These are phyloP conservation scores for Stereocaulon alpinum DNA, from an alignment of 495 filamentous ascomycete species.

Conservation along the genomic window DNA sequence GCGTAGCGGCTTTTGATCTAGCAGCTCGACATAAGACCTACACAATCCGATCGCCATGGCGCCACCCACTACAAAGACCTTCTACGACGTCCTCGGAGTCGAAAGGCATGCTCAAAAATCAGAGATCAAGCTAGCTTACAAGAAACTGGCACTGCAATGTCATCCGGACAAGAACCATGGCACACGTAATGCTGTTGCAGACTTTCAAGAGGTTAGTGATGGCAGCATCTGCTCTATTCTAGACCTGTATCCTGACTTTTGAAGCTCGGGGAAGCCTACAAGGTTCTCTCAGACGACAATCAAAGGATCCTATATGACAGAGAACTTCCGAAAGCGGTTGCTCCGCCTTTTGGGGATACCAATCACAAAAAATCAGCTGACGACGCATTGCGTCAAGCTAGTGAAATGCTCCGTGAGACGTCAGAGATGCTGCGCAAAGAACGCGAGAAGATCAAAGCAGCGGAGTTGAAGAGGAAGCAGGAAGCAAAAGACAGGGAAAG, in stretches of 20 bases:
- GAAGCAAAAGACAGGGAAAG: not conserved
- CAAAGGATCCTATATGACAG: slow-evolving; percentile 27
- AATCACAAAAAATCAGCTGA: too few species aligned
- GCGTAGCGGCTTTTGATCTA: too few species aligned
- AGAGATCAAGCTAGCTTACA: slow-evolving; percentile 38
- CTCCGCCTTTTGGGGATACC: slow-evolving; percentile 7
- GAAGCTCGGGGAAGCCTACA: slow-evolving; percentile 33
- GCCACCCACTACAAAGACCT: not conserved
- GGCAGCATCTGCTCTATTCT: not conserved
- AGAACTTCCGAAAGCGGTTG: not conserved
- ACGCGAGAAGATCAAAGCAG: not conserved
- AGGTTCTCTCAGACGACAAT: slow-evolving; percentile 30
- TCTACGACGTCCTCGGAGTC: slow-evolving; percentile 34
- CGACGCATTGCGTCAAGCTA: too few species aligned
- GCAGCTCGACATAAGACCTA: not conserved
- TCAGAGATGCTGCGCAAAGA: not conserved
- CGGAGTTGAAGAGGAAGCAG: slow-evolving; percentile 11
- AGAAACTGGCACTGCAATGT: slow-evolving; percentile 41
- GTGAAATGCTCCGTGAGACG: too few species aligned
- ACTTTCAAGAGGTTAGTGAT: slow-evolving; percentile 33
- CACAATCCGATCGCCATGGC: not conserved
- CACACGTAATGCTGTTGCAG: slow-evolving; percentile 29
- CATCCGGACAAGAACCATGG: slow-evolving; percentile 54
- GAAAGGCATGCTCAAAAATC: slow-evolving; percentile 25
- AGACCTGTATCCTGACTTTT: not conserved